Conservation (phyloP, 352 stramenopile species). For the Thalassiosira pacifica region DNA sequence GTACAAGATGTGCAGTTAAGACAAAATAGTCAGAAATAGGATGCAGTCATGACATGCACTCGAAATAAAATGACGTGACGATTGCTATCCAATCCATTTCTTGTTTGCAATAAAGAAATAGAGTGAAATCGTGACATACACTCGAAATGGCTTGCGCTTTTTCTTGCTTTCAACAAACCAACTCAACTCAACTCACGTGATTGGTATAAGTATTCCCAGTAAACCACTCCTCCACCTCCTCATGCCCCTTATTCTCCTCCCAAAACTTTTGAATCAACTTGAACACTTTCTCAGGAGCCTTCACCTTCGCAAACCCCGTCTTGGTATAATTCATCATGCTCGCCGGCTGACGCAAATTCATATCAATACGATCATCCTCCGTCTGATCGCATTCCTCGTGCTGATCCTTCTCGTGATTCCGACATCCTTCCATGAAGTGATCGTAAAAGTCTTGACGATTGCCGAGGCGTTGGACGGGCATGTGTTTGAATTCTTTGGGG, state of each 20-base stretch:
- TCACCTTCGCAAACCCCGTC: conserved; percentile 78
- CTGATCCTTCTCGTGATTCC: conserved; percentile 13
- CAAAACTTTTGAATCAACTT: conserved; percentile 79
- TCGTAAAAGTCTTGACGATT: conserved; percentile 63
- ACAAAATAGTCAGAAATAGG: no score
- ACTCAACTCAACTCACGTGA: conserved; percentile 39
- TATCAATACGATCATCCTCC: conserved; percentile 75
- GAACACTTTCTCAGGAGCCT: conserved; percentile 66
- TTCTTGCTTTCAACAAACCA: conserved; percentile 2
- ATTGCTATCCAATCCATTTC: no score
- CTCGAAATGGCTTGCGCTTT: no score
- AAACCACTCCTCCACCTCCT: conserved; percentile 80
- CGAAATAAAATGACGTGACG: conserved; percentile 41
- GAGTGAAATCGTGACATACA: no score
- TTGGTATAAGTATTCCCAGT: conserved; percentile 84
- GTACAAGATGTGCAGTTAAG: background rate
- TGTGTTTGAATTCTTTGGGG: conserved; percentile 26
- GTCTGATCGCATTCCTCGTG: conserved; percentile 57
- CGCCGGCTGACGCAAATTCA: conserved; percentile 75
- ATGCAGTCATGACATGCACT: no score
- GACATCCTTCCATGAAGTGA: conserved; percentile 56
- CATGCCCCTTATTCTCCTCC: conserved; percentile 76
- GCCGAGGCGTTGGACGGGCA: conserved; percentile 42
- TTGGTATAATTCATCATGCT: conserved; percentile 76
- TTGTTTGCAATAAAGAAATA: no score